A percentile compares a stretch with the other conserved stretches of the same genome.
Evolutionary conservation across 2,329 filamentous ascomycete species (phyloP).

Genomic region (Trichoderma sp.): DNA sequence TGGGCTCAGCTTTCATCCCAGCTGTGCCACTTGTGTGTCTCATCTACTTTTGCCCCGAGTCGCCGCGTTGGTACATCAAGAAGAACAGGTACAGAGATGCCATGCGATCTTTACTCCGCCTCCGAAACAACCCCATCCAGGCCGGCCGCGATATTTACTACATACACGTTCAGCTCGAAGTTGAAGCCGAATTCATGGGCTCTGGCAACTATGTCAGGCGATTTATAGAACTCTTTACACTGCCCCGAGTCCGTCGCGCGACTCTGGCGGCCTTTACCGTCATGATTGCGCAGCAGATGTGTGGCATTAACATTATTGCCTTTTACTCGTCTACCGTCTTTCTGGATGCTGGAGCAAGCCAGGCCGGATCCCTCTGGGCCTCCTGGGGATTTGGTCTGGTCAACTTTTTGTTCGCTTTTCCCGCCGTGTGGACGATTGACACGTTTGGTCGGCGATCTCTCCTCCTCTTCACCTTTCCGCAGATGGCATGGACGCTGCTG

Average conservation of each 20-base stretch:
- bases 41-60: constrained; percentile 70
- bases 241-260: constrained; percentile 71
- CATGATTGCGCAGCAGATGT: constrained; percentile 79
- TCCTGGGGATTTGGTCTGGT: constrained; percentile 63
- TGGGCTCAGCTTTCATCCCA: constrained; percentile 67
- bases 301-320: constrained; percentile 72
- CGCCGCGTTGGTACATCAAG: constrained; percentile 68
- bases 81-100: constrained; percentile 65
- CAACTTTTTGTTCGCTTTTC: constrained; percentile 62
- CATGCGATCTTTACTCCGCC: constrained; percentile 56
- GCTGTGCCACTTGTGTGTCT: constrained; percentile 59
- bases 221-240: constrained; percentile 68
- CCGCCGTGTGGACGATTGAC: constrained; percentile 63
- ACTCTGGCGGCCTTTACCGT: constrained; percentile 77
- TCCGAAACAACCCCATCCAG: constrained; percentile 60
- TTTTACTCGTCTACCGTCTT: constrained; percentile 74
- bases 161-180: constrained; percentile 65
- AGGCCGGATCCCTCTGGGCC: constrained; percentile 61
- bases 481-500: constrained; percentile 48
- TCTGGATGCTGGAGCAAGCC: constrained; percentile 57
- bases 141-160: constrained; percentile 66
- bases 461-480: constrained; percentile 48
- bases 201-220: constrained; percentile 63
- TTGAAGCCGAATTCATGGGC: constrained; percentile 57
- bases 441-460: constrained; percentile 59